Conservation (phyloP, 129 eudicot species). For the Oenanthe sinensis region DNA sequence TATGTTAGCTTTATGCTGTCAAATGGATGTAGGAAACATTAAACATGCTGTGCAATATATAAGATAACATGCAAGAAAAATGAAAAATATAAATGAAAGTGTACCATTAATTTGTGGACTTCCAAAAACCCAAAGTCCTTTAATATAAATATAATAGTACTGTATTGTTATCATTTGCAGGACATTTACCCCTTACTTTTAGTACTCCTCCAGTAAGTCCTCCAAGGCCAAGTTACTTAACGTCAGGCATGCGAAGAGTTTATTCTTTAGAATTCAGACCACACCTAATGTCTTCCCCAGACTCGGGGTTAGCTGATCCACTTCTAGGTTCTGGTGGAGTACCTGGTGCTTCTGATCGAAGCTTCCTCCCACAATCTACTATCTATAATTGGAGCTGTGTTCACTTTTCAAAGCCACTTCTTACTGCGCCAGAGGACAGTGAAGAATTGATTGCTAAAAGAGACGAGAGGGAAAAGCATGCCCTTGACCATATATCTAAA, state of each 20-base stretch:
- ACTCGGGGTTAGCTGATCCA: conserved; percentile 92
- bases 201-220: conserved; percentile 99
- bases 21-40: not conserved
- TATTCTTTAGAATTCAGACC: conserved; percentile 91
- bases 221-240: conserved; percentile 79
- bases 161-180: conserved; percentile 16
- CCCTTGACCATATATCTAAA: conserved; percentile 65
- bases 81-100: not conserved
- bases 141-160: not conserved
- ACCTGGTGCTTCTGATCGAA: conserved; percentile 59
- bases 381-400: conserved; percentile 98
- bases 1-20: not conserved
- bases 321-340: conserved; percentile 64
- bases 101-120: not conserved
- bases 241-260: conserved; percentile 74
- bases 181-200: conserved; percentile 60
- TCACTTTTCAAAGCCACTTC: conserved; percentile 93
- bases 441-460: conserved; percentile 61
- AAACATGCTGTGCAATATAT: not conserved
- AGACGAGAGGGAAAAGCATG: conserved; percentile 70
- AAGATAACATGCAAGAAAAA: not conserved
- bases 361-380: conserved; percentile 86
- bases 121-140: not conserved
- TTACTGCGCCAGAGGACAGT: conserved; percentile 63
- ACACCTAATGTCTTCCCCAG: conserved; percentile 58